A percentile compares a stretch with the other conserved stretches of the same genome.
phyloP scores from a whole-genome alignment of 371 early-diverging fungal genomes.

The Mortierella sp. region DNA sequence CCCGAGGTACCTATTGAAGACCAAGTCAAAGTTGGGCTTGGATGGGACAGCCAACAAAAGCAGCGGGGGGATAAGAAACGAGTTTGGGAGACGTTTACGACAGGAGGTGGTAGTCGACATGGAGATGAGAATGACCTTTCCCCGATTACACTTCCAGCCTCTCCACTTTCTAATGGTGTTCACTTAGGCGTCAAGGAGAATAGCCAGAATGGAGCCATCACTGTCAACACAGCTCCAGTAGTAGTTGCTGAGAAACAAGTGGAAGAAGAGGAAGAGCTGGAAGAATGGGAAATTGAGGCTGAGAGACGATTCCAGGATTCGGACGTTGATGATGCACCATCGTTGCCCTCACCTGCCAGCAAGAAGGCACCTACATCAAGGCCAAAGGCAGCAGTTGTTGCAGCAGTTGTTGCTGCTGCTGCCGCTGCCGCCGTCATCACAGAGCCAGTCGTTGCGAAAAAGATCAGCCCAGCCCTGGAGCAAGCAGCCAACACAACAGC shows the following conservation, averaged over 20 bases:
- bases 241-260: conserved; percentile 2
- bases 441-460: conserved; percentile 15
- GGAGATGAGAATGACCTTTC: conserved; percentile 7
- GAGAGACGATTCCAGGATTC: conserved; percentile 55
- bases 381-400: conserved; percentile 11
- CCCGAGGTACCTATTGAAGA: conserved; percentile 53
- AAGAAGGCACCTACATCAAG: conserved; percentile 19
- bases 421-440: not conserved
- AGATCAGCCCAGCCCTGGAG: conserved; percentile 21
- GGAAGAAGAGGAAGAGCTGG: conserved; percentile 41
- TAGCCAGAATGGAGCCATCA: not conserved
- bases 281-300: conserved; percentile 58
- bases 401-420: conserved; percentile 2
- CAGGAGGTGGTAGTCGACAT: conserved; percentile 25
- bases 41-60: conserved; percentile 40
- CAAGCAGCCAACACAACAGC: conserved; percentile 1
- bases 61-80: conserved; percentile 27
- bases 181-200: conserved; percentile 14
- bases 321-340: conserved; percentile 38
- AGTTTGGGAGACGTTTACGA: conserved; percentile 35
- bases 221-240: not conserved
- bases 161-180: not conserved
- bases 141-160: conserved; percentile 3
- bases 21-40: conserved; percentile 44
- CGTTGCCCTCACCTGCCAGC: conserved; percentile 25